A percentile compares a stretch with the other conserved stretches of the same genome.
phyloP scores from a whole-genome alignment of 2,329 filamentous ascomycete genomes.

The Phaeosphaeriaceae sp. region DNA sequence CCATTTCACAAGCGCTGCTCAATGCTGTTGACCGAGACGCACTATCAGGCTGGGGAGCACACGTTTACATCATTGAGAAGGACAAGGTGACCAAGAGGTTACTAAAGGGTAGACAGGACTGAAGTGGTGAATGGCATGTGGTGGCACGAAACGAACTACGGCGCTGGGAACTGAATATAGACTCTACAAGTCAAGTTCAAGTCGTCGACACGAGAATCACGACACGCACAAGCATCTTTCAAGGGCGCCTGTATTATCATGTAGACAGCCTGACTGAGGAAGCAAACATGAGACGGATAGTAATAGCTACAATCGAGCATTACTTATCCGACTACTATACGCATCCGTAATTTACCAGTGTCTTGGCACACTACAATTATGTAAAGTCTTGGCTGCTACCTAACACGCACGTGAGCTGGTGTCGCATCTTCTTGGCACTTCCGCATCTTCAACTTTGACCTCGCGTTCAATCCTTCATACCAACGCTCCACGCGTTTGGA shows the following conservation, averaged over 20 bases:
- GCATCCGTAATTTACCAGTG: background rate
- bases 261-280: too few species aligned
- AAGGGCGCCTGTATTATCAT: conserved; percentile 22
- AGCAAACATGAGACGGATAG: background rate
- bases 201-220: conserved; percentile 18
- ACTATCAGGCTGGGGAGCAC: conserved; percentile 95
- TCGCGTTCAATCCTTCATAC: conserved; percentile 7
- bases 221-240: conserved; percentile 4
- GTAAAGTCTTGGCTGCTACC: too few species aligned
- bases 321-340: conserved; percentile 3
- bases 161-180: conserved; percentile 5
- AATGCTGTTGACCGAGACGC: conserved; percentile 97
- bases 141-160: conserved; percentile 19
- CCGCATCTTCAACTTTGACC: conserved; percentile 11
- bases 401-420: conserved; percentile 20
- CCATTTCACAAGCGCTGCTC: conserved; percentile 91
- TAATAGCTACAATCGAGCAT: conserved; percentile 5
- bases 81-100: conserved; percentile 99
- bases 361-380: too few species aligned
- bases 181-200: background rate
- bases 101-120: conserved; percentile 95
- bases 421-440: conserved; percentile 15
- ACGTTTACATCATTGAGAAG: conserved; percentile 99
- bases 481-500: background rate
- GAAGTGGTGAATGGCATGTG: conserved; percentile 31